Conservation (phyloP, 2,329 filamentous ascomycete species). For the Catunica adiposa region DNA sequence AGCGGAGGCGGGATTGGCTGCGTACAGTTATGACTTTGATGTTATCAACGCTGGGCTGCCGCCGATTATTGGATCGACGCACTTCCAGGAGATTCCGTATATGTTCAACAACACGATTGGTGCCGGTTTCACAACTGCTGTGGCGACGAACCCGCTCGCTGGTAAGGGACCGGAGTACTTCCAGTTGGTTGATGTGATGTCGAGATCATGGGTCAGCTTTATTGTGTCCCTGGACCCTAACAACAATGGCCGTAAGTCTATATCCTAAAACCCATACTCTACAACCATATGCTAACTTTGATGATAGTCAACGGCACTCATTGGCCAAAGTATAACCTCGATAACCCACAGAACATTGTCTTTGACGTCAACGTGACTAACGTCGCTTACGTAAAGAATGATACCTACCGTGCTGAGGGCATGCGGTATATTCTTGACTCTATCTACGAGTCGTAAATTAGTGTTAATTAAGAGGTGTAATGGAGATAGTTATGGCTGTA, state of each 20-base stretch:
- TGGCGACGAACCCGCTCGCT: conserved; percentile 23
- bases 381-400: conserved; percentile 25
- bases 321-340: conserved; percentile 30
- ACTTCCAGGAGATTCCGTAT: conserved; percentile 20
- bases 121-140: conserved; percentile 24
- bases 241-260: conserved; percentile 16
- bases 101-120: conserved; percentile 34
- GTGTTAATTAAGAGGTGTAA: background rate
- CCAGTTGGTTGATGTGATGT: conserved; percentile 30
- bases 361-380: conserved; percentile 31
- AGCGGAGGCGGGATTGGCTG: conserved; percentile 29
- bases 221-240: conserved; percentile 31
- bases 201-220: conserved; percentile 35
- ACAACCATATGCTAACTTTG: too few relatives aligned
- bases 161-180: conserved; percentile 24
- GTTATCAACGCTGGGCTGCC: conserved; percentile 21
- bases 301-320: conserved; percentile 9
- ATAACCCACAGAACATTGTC: conserved; percentile 29
- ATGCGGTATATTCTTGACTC: conserved; percentile 23
- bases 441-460: conserved; percentile 12
- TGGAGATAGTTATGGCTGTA: background rate
- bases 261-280: too few relatives aligned
- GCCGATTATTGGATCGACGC: conserved; percentile 17
- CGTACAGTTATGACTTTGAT: conserved; percentile 38
- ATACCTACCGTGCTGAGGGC: conserved; percentile 28